Conservation (phyloP, 768 basidiomycete species). For the Epithele typhae region DNA sequence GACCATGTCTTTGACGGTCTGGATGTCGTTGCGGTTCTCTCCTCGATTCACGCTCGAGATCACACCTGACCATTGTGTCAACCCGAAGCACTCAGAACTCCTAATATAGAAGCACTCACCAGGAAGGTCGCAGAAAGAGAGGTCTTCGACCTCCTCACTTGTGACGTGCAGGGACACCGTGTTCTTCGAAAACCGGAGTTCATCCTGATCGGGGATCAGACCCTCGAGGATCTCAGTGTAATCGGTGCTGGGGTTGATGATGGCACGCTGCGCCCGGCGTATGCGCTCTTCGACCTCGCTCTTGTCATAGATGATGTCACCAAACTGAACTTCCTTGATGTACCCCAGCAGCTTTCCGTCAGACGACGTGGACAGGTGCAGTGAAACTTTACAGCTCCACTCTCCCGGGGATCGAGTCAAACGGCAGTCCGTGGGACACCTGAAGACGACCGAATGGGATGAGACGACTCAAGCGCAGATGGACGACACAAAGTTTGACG, state of each 20-base stretch:
- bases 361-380: slow-evolving; percentile 27
- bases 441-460: slow-evolving; percentile 6
- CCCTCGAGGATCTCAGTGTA: slow-evolving; percentile 35
- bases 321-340: slow-evolving; percentile 21
- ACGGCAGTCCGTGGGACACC: slow-evolving; percentile 35
- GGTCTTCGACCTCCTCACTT: slow-evolving; percentile 33
- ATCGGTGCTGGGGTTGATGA: slow-evolving; percentile 50
- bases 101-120: slow-evolving; percentile 20
- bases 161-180: slow-evolving; percentile 33
- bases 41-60: slow-evolving; percentile 38
- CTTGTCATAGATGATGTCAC: slow-evolving; percentile 43
- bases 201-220: not conserved
- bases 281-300: slow-evolving; percentile 60
- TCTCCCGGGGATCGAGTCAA: slow-evolving; percentile 23
- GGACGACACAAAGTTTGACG: not conserved
- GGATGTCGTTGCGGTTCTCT: slow-evolving; percentile 53
- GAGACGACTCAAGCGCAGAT: not conserved
- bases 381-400: slow-evolving; percentile 32
- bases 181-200: slow-evolving; percentile 33
- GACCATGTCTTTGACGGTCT: slow-evolving; percentile 55
- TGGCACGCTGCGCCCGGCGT: slow-evolving; percentile 59
- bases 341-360: slow-evolving; percentile 31
- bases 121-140: slow-evolving; percentile 39
- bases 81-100: not conserved
- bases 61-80: slow-evolving; percentile 35